Conservation (phyloP, 768 basidiomycete species). For the Udeniomyces megalosporus region DNA sequence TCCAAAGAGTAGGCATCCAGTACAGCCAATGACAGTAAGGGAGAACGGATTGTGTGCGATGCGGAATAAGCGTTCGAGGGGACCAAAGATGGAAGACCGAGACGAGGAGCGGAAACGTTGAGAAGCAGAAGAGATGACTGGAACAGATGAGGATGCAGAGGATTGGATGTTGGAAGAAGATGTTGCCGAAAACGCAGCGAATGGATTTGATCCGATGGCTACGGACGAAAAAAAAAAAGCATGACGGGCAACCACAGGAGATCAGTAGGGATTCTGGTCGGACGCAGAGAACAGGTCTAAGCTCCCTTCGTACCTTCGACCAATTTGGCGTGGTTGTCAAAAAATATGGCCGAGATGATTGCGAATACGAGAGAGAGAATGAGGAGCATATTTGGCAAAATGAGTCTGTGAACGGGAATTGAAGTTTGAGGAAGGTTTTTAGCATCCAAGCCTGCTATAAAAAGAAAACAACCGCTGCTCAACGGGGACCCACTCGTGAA, state of each 20-base stretch:
- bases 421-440: too few species aligned
- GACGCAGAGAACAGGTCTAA: too few species aligned
- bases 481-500: constrained; percentile 17
- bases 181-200: not conserved
- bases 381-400: constrained; percentile 7
- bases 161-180: too few species aligned
- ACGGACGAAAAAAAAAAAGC: not conserved
- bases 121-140: not conserved
- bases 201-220: not conserved
- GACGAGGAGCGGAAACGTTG: not conserved
- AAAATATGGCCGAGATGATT: constrained; percentile 23
- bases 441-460: too few species aligned
- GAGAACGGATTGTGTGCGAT: constrained; percentile 14
- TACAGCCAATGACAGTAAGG: constrained; percentile 7
- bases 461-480: too few species aligned
- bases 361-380: not conserved
- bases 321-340: constrained; percentile 31
- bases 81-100: not conserved
- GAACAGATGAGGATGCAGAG: not conserved
- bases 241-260: not conserved
- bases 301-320: constrained; percentile 27
- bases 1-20: constrained; percentile 6
- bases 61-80: not conserved
- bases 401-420: not conserved
- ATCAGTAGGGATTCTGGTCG: not conserved